Evolutionary conservation across 2,329 filamentous ascomycete species (phyloP).

Genomic region (Aspergillus luchuensis): DNA sequence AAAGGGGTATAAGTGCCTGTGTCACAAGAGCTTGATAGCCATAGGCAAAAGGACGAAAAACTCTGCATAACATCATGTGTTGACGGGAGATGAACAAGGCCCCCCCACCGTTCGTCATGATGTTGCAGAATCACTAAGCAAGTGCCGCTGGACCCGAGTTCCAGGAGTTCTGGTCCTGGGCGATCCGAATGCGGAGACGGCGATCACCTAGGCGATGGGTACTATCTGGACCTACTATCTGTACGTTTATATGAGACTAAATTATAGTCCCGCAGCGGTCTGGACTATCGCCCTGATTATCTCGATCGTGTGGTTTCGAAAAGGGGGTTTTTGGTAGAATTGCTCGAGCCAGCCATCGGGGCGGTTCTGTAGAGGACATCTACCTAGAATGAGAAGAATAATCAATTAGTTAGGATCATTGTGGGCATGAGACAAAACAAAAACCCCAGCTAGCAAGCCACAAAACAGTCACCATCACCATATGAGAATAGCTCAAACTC

Average conservation of each 20-base stretch:
- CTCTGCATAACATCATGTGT: background rate
- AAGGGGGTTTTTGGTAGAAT: background rate
- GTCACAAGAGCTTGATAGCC: too few species aligned
- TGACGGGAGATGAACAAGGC: background rate
- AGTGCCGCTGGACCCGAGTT: constrained; percentile 6
- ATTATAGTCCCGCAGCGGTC: constrained; percentile 7
- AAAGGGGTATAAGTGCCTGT: background rate
- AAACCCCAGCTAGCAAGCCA: background rate
- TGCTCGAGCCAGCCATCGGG: background rate
- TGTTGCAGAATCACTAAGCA: constrained; percentile 16
- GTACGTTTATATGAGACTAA: constrained; percentile 5
- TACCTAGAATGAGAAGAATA: too few species aligned
- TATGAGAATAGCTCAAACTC: constrained; percentile 9
- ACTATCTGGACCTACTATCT: constrained; percentile 12
- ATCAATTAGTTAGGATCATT: background rate
- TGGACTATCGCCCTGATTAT: background rate
- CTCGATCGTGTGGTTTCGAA: background rate
- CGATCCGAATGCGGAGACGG: constrained; percentile 12
- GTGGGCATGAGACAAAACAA: background rate
- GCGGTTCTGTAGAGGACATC: background rate
- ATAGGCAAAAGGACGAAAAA: background rate
- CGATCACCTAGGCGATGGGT: constrained; percentile 14
- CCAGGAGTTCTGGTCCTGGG: constrained; percentile 11
- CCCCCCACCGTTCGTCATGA: constrained; percentile 21
- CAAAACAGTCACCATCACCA: background rate